A percentile compares a stretch with the other conserved stretches of the same genome.
Conservation (phyloP, 2,329 filamentous ascomycete genomes). For the Fusarium xylarioides region DNA sequence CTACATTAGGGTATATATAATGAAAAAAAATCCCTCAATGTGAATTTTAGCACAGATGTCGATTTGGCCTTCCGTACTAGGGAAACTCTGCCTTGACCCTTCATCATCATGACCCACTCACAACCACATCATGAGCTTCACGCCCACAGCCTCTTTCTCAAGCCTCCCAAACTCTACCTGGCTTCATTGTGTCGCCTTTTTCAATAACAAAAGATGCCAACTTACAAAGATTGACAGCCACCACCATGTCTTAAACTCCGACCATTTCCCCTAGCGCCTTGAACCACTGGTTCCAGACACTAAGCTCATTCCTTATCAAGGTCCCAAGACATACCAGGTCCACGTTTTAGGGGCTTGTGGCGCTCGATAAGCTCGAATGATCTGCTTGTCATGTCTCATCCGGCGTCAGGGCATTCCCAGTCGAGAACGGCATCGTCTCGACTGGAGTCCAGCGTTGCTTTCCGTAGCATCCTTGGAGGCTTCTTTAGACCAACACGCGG, state of each 20-base stretch:
- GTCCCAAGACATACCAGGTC: conserved; percentile 30
- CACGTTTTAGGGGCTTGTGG: conserved; percentile 29
- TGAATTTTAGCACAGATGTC: too few species aligned
- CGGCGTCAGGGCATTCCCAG: conserved; percentile 2
- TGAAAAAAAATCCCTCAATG: too few species aligned
- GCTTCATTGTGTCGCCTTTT: neutral
- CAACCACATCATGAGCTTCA: neutral
- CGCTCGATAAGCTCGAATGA: conserved; percentile 3
- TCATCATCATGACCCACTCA: conserved; percentile 1
- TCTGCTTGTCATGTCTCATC: conserved; percentile 6
- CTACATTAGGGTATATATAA: too few species aligned
- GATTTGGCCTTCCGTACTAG: too few species aligned
- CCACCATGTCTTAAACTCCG: conserved; percentile 1
- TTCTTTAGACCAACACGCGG: conserved; percentile 3
- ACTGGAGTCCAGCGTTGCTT: conserved; percentile 21
- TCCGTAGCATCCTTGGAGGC: conserved; percentile 14
- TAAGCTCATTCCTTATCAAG: conserved; percentile 27
- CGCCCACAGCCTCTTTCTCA: neutral
- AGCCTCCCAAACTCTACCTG: neutral
- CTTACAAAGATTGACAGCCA: neutral
- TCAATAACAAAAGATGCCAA: neutral
- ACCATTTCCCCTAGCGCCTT: conserved; percentile 3
- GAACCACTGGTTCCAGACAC: conserved; percentile 19
- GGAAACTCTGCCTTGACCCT: neutral
- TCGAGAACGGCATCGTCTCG: conserved; percentile 19